Evolutionary conservation across 345 rosid species (phyloP).

Genomic region (Hirschfeldia incana): DNA sequence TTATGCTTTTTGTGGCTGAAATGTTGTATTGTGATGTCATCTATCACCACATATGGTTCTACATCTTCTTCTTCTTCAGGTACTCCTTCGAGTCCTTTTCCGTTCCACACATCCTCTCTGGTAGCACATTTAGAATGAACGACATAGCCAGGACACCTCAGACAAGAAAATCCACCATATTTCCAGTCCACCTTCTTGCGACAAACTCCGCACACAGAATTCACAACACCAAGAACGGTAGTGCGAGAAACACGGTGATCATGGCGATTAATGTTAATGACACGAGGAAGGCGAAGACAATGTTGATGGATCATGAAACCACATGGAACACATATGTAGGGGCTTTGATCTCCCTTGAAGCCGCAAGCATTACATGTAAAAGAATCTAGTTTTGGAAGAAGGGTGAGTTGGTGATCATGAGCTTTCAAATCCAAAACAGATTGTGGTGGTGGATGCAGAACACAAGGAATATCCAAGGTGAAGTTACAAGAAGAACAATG

Average conservation of each 20-base stretch:
- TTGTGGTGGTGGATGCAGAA: not conserved
- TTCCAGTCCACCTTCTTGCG: not conserved
- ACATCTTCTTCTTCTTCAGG: not conserved
- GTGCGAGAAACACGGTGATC: not conserved
- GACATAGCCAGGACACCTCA: not conserved
- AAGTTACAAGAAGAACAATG: slow-evolving; percentile 5
- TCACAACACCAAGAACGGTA: not conserved
- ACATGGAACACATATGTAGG: not conserved
- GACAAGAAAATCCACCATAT: slow-evolving; percentile 1
- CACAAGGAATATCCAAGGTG: not conserved
- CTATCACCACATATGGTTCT: not conserved
- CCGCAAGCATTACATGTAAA: slow-evolving; percentile 8
- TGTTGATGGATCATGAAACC: not conserved
- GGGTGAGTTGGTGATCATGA: slow-evolving; percentile 7
- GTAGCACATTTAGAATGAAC: not conserved
- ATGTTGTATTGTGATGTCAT: not conserved
- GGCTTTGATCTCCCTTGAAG: not conserved
- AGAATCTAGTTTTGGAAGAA: not conserved
- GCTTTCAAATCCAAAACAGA: not conserved
- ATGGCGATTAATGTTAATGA: slow-evolving; percentile 19
- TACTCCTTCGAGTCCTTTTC: not conserved
- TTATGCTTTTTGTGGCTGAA: not conserved
- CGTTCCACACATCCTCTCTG: not conserved
- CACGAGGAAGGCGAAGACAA: not conserved
- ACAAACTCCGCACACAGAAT: slow-evolving; percentile 4